Percentiles rank a stretch among this genome's conserved stretches.
Evolutionary conservation across 176 grass and related monocot species (phyloP).

Genomic region (Dendrocalamus sinicus): DNA sequence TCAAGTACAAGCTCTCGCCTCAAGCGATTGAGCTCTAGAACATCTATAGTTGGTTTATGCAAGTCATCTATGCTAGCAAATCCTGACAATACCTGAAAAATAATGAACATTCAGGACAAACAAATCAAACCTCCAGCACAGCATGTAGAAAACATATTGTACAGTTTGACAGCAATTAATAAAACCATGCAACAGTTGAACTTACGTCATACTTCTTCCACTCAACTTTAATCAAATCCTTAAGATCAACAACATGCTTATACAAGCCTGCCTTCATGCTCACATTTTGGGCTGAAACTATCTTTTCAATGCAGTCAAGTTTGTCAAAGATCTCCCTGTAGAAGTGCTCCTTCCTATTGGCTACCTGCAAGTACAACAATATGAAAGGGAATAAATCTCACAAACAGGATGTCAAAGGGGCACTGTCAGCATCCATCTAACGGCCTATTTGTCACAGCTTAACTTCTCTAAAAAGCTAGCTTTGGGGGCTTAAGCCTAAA

Average conservation of each 20-base stretch:
- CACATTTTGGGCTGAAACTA: conserved; percentile 53
- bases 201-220: conserved; percentile 86
- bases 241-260: conserved; percentile 66
- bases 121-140: conserved; percentile 23
- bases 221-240: conserved; percentile 69
- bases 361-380: conserved; percentile 61
- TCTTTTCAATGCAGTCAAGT: conserved; percentile 70
- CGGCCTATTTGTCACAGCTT: neutral
- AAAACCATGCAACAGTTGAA: conserved; percentile 40
- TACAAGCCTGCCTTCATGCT: conserved; percentile 64
- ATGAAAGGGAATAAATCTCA: conserved; percentile 40
- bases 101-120: conserved; percentile 16
- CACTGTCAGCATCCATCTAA: conserved; percentile 4
- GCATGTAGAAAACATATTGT: conserved; percentile 6
- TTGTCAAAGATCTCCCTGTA: conserved; percentile 64
- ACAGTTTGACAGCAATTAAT: conserved; percentile 21
- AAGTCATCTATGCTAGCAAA: conserved; percentile 51
- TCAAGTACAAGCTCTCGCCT: conserved; percentile 72
- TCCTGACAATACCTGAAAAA: conserved; percentile 54
- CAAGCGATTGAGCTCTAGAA: conserved; percentile 80
- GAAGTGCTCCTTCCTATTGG: conserved; percentile 52
- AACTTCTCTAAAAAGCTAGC: conserved; percentile 17
- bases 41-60: conserved; percentile 61
- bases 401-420: conserved; percentile 35
- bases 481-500: conserved; percentile 19